Base-by-base conservation (phyloP, 306 rosid species). In the Styphnolobium japonicum region DNA sequence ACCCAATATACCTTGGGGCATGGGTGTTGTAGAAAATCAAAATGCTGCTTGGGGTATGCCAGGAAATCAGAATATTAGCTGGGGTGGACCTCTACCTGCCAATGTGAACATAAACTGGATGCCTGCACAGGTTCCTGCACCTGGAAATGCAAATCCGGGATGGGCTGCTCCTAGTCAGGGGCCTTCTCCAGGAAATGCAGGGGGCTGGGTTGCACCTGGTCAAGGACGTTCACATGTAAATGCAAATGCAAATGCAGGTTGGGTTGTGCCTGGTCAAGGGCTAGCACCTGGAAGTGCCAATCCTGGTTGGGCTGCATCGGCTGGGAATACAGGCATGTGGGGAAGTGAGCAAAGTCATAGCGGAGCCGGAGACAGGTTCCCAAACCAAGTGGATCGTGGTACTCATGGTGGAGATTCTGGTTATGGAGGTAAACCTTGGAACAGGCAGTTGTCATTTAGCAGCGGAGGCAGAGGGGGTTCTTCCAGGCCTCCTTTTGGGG, bases 131-230 rank as follows among this genome's bases (percentile, higher is more conserved):
- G 87, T 55, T 22, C 86, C 88, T 14, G 83, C 77, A 29, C 86
- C 95, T 18, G 92, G 92, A 79, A 93, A 88, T 81, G 36, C 85
- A 71, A 87, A 82, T 78, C 91, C 86, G n/a, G 93, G 86, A 71
- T 92, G 98, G 98, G 88, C 40, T 51, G 82, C 89, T 25, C 93
- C 94, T 21, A 71, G 53, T 61, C 98, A 86, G 74, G 97, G 89
- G 18, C 80, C 85, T 42, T 78, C 91, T 45, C 80, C 84, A 2
- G 90, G 74, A 62, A 88, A 82, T 81, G 65, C 87, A 37, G 82
- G 45, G 0, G 84, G 90, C 67, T 92, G 97, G 95, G 91, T 29
- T 27, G 83, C 88, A 9, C 88, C 92, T 29, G 80, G 88, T 76
- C 92, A 91, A 74, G 88, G 84, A 61, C 90, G 78, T 42, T 69